These are phyloP conservation scores for Syncephalastrum sp. DNA, from an alignment of 371 early-diverging fungal species.

Conservation along the genomic window DNA sequence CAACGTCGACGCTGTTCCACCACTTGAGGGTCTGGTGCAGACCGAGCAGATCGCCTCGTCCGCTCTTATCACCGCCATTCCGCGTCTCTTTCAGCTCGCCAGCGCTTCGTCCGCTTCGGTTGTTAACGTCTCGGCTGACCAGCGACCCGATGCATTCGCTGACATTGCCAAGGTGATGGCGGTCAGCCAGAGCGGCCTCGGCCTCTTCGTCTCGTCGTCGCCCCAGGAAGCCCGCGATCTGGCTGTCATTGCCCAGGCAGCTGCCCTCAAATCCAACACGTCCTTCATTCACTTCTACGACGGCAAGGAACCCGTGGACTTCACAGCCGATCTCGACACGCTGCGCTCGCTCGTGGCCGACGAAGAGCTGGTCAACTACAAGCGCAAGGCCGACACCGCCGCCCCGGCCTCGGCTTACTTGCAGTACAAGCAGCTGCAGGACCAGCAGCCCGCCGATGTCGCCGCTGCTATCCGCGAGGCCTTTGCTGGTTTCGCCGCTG, in stretches of 20 bases:
- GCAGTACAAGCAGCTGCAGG: conserved; percentile 30
- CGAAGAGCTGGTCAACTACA: conserved; percentile 32
- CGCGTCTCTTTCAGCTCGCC: conserved; percentile 63
- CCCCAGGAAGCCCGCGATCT: conserved; percentile 75
- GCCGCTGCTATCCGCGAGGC: conserved; percentile 29
- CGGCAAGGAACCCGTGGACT: conserved; percentile 18
- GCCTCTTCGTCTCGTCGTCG: conserved; percentile 66
- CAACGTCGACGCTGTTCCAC: conserved; percentile 19
- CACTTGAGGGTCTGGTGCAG: conserved; percentile 21
- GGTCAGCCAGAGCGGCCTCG: conserved; percentile 76
- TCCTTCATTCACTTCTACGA: conserved; percentile 65
- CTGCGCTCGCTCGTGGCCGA: conserved; percentile 27
- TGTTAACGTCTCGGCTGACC: conserved; percentile 53
- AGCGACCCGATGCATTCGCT: conserved; percentile 29
- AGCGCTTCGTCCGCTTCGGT: conserved; percentile 50
- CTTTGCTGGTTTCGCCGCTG: conserved; percentile 35
- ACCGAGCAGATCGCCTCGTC: conserved; percentile 55
- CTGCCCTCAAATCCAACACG: conserved; percentile 56
- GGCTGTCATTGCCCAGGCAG: conserved; percentile 62
- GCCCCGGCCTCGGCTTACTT: conserved; percentile 31
- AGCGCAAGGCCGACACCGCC: conserved; percentile 5
- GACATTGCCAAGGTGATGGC: conserved; percentile 71
- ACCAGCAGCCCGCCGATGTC: conserved; percentile 22
- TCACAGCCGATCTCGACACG: conserved; percentile 5
- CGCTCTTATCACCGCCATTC: conserved; percentile 60